phyloP scores from a whole-genome alignment of 768 basidiomycete species.

The Gelatoporia subvermispora region DNA sequence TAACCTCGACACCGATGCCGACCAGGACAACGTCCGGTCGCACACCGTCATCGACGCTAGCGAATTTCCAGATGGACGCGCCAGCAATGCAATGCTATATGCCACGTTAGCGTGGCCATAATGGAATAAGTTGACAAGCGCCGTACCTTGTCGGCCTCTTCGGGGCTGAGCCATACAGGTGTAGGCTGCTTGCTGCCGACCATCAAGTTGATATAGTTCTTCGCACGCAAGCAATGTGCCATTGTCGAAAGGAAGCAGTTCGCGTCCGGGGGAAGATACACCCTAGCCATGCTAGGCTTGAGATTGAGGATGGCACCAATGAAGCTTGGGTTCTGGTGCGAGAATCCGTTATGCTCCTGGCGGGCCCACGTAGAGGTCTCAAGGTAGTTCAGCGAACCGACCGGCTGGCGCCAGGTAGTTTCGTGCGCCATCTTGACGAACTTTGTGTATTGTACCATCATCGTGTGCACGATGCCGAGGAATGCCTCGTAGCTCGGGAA shows the following conservation, averaged over 20 bases:
- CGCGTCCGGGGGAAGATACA: constrained; percentile 87
- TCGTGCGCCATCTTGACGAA: constrained; percentile 76
- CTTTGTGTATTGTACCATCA: constrained; percentile 88
- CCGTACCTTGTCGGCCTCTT: constrained; percentile 65
- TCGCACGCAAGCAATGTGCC: constrained; percentile 76
- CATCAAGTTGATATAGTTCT: constrained; percentile 85
- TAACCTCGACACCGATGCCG: constrained; percentile 84
- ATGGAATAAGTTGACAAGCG: neutral
- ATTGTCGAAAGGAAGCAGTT: constrained; percentile 83
- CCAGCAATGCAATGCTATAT: constrained; percentile 79
- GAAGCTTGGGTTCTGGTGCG: constrained; percentile 83
- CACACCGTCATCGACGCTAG: constrained; percentile 66
- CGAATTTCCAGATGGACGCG: constrained; percentile 82
- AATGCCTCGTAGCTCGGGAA: constrained; percentile 93
- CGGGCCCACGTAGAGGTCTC: constrained; percentile 86
- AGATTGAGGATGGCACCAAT: constrained; percentile 83
- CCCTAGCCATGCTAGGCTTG: constrained; percentile 64
- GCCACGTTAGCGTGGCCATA: neutral
- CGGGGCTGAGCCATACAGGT: constrained; percentile 70
- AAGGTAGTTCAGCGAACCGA: constrained; percentile 77
- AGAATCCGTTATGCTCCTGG: constrained; percentile 88
- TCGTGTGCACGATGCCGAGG: constrained; percentile 83
- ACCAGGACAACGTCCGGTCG: constrained; percentile 79
- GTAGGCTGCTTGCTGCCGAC: constrained; percentile 85
- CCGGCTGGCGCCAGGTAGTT: constrained; percentile 66